phyloP scores from a whole-genome alignment of 2,329 filamentous ascomycete genomes.

The Chalaropsis ovoidea region DNA sequence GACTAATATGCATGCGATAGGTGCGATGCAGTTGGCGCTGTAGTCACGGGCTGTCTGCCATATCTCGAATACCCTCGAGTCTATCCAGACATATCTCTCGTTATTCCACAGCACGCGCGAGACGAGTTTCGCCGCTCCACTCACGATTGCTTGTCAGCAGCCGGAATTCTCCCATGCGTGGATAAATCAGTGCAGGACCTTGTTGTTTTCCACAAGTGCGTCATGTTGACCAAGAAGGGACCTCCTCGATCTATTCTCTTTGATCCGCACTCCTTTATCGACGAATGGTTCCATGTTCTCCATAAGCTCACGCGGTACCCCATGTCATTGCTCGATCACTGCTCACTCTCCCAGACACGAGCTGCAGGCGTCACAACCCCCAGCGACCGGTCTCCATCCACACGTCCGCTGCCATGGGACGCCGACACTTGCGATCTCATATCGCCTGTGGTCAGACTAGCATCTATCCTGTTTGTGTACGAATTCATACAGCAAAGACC shows the following conservation, averaged over 20 bases:
- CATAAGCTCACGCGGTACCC: slow-evolving; percentile 21
- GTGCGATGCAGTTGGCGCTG: slow-evolving; percentile 22
- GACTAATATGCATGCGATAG: background rate
- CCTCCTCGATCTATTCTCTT: slow-evolving; percentile 20
- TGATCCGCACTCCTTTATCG: slow-evolving; percentile 22
- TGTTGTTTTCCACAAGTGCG: slow-evolving; percentile 21
- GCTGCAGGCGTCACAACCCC: slow-evolving; percentile 20
- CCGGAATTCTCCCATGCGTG: slow-evolving; percentile 22
- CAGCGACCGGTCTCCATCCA: background rate
- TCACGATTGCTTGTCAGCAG: slow-evolving; percentile 8
- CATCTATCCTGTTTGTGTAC: slow-evolving; percentile 18
- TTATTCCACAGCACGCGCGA: slow-evolving; percentile 14
- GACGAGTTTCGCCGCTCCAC: slow-evolving; percentile 15
- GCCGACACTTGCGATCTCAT: slow-evolving; percentile 18
- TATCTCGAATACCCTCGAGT: slow-evolving; percentile 25
- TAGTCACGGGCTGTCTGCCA: slow-evolving; percentile 20
- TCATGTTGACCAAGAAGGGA: slow-evolving; percentile 19
- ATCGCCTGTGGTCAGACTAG: slow-evolving; percentile 19
- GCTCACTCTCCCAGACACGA: slow-evolving; percentile 22
- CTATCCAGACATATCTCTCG: slow-evolving; percentile 21
- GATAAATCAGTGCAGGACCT: slow-evolving; percentile 16
- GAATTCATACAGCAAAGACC: slow-evolving; percentile 23
- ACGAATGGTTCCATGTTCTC: slow-evolving; percentile 24
- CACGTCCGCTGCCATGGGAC: background rate
- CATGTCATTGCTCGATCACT: slow-evolving; percentile 23